Conservation (phyloP, 768 basidiomycete species). For the Suillus placidus region DNA sequence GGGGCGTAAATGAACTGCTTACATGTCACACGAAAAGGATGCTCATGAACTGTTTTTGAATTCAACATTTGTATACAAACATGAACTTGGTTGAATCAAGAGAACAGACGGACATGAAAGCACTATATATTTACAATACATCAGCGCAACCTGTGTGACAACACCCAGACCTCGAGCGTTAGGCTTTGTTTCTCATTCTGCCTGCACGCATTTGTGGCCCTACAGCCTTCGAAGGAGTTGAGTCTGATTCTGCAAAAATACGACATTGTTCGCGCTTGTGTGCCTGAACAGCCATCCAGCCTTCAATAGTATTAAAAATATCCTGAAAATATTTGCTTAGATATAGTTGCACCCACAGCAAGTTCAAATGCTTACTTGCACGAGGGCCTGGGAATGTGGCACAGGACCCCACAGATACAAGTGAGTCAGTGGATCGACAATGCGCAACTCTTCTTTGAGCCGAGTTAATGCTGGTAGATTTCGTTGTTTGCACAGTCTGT, state of each 20-base stretch:
- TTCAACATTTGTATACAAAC: neutral
- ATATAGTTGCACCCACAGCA: neutral
- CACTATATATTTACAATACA: neutral
- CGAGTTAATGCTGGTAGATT: conserved; percentile 20
- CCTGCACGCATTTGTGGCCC: conserved; percentile 30
- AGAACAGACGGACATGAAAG: neutral
- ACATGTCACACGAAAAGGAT: neutral
- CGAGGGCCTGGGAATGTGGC: conserved; percentile 18
- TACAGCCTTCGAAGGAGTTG: conserved; percentile 19
- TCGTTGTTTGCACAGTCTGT: conserved; percentile 34
- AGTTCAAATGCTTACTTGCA: conserved; percentile 21
- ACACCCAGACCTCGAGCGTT: neutral
- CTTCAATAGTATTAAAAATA: conserved; percentile 30
- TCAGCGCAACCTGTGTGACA: neutral
- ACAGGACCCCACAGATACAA: conserved; percentile 25
- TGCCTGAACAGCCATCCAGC: conserved; percentile 26
- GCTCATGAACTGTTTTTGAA: neutral
- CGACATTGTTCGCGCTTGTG: conserved; percentile 20
- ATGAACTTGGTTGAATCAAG: neutral
- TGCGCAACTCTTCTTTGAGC: conserved; percentile 24
- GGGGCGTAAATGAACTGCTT: neutral
- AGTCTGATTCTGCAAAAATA: neutral
- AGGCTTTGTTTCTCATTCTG: neutral
- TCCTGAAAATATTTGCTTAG: conserved; percentile 24
- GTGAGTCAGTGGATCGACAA: conserved; percentile 16